Evolutionary conservation across 1,284 basidiomycete species (phyloP).

Genomic region (Apiotrichum laibachii): DNA sequence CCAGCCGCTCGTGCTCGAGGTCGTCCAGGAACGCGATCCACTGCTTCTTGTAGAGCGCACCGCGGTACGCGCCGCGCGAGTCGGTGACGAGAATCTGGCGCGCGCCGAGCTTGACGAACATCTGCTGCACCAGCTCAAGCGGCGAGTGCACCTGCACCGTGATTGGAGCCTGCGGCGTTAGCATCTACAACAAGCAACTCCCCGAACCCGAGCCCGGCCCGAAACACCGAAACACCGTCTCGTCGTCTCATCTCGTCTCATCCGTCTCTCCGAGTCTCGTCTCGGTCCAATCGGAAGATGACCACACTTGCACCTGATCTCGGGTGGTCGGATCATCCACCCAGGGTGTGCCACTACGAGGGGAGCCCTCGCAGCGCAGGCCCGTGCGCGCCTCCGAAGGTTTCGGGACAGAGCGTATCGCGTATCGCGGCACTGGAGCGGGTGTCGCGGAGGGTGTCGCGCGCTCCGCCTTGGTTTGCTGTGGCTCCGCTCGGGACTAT

Average conservation of each 20-base stretch:
- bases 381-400: too few relatives aligned
- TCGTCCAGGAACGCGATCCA: constrained; percentile 80
- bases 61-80: constrained; percentile 76
- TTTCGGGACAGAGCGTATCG: too few relatives aligned
- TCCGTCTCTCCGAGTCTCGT: too few relatives aligned
- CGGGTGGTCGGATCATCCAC: too few relatives aligned
- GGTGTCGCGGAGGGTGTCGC: too few relatives aligned
- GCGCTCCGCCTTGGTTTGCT: too few relatives aligned
- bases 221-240: background rate
- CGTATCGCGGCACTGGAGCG: too few relatives aligned
- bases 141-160: constrained; percentile 78
- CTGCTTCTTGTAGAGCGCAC: constrained; percentile 87
- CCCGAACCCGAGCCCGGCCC: background rate
- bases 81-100: constrained; percentile 83
- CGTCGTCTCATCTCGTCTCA: too few relatives aligned
- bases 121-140: constrained; percentile 82
- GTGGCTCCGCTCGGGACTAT: background rate
- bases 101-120: constrained; percentile 89
- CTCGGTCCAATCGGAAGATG: too few relatives aligned
- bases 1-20: constrained; percentile 57
- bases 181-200: background rate
- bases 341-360: too few relatives aligned
- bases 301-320: too few relatives aligned
- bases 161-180: constrained; percentile 66
- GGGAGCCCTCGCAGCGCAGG: too few relatives aligned